Conservation (phyloP, 768 basidiomycete genomes). For the Hemileccinum impolitum region DNA sequence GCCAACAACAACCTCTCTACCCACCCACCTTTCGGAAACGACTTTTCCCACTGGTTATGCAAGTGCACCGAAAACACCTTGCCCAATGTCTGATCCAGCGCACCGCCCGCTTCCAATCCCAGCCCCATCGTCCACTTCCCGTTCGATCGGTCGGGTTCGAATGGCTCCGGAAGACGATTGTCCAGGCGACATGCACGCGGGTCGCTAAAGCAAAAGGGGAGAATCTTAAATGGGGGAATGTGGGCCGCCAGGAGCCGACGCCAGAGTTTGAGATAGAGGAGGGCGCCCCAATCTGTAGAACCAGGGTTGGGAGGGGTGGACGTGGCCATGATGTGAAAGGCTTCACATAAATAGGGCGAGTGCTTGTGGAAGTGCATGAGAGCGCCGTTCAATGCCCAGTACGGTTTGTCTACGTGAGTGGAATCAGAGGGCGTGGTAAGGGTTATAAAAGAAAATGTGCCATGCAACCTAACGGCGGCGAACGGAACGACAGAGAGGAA, state of each 20-base stretch:
- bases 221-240: constrained; percentile 82
- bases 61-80: constrained; percentile 88
- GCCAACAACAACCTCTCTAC: constrained; percentile 73
- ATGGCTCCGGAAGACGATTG: constrained; percentile 92
- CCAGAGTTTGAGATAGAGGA: constrained; percentile 90
- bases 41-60: constrained; percentile 95
- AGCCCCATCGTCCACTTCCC: constrained; percentile 69
- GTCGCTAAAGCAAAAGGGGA: constrained; percentile 96
- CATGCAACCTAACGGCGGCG: not conserved
- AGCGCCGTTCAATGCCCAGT: constrained; percentile 85
- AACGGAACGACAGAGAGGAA: not conserved
- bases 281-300: constrained; percentile 92
- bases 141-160: constrained; percentile 50
- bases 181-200: constrained; percentile 88
- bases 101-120: constrained; percentile 58
- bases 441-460: not conserved
- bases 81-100: constrained; percentile 54
- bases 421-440: not conserved
- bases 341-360: constrained; percentile 96
- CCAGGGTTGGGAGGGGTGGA: constrained; percentile 68
- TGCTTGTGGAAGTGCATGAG: constrained; percentile 88
- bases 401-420: constrained; percentile 57
- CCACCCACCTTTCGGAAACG: constrained; percentile 82
- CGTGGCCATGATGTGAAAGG: constrained; percentile 85
- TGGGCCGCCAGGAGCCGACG: constrained; percentile 70